Evolutionary conservation across 768 basidiomycete species (phyloP).

Genomic region (Hypholoma fasciculare): DNA sequence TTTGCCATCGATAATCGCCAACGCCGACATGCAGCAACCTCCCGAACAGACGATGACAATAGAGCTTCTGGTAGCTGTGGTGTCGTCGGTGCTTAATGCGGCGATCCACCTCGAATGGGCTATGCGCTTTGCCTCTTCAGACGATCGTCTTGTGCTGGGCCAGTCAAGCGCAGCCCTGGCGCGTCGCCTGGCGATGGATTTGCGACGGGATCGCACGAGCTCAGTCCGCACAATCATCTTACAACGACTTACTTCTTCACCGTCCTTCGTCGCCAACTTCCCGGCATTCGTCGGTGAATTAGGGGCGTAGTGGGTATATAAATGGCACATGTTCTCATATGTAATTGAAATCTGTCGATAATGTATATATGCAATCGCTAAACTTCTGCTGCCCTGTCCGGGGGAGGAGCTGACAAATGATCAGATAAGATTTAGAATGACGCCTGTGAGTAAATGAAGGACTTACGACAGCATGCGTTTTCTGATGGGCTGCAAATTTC

Average conservation of each 20-base stretch:
- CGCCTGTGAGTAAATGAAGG: slow-evolving; percentile 2
- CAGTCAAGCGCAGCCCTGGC: slow-evolving; percentile 66
- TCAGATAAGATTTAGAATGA: slow-evolving; percentile 5
- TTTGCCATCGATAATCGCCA: slow-evolving; percentile 59
- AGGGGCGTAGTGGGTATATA: slow-evolving; percentile 21
- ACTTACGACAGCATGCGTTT: slow-evolving; percentile 82
- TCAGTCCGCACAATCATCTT: slow-evolving; percentile 52
- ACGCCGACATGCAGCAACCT: slow-evolving; percentile 53
- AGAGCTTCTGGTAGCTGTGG: slow-evolving; percentile 64
- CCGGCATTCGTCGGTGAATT: slow-evolving; percentile 58
- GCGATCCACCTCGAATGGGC: slow-evolving; percentile 75
- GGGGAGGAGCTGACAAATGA: slow-evolving; percentile 42
- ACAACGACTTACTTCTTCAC: slow-evolving; percentile 60
- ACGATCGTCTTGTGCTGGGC: slow-evolving; percentile 52
- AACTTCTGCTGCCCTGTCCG: slow-evolving; percentile 31
- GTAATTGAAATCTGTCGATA: slow-evolving; percentile 6
- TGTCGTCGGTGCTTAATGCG: slow-evolving; percentile 65
- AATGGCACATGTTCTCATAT: too few relatives aligned
- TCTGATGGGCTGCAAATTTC: slow-evolving; percentile 65
- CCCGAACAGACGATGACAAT: slow-evolving; percentile 56
- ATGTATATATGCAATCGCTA: slow-evolving; percentile 24
- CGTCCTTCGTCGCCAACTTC: slow-evolving; percentile 72
- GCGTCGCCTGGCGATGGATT: slow-evolving; percentile 61
- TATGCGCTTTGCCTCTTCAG: slow-evolving; percentile 50
- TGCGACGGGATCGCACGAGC: slow-evolving; percentile 52